Base-by-base conservation (phyloP, 169 alveolate species). In the Plasmodium coatneyi region DNA sequence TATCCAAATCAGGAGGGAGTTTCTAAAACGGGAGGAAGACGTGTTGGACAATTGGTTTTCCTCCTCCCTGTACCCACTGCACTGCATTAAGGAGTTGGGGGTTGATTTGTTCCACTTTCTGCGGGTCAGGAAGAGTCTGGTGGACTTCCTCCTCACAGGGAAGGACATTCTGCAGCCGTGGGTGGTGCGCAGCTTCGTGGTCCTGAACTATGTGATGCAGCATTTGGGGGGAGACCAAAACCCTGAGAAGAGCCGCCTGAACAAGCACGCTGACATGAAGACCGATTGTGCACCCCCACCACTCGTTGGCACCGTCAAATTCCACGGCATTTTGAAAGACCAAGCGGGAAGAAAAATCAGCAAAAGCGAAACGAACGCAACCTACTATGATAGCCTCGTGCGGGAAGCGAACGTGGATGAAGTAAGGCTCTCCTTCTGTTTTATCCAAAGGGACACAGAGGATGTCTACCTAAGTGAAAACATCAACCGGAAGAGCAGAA, bases 21-120 rank as follows among this genome's bases (percentile, higher is more conserved):
- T 28, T n/a, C 39, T 84, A 74, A 71, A 84, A 52, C 7, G 43
- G 43, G 81, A 66, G 43, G 80, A 82, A 1, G 93, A 84, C 39
- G 84, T 84, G 4, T 30, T 84, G 34, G 93, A 84, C 41, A 84
- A 74, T 28, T 84, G 93, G 93, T 84, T 84, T 32, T 84, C 93
- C 25, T 84, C 93, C 9, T 72, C 49, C 22, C 66, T 84, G 25
- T 84, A 84, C 60, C 56, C 60, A 9, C n/a, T 84, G 12, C 84
- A 84, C 60, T 84, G 93, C 28, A 49, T 84, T 12, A 22, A 74
- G 19, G 30, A 74, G 60, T 34, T 46, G 36, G 41, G 41, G 41
- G 41, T 84, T 25, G 84, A 84, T 52, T 9, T 84, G 56, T 39
- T 28, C 10, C 32, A 49, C 16, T 52, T 84, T 19, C 28, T 70